Conservation (phyloP, 495 filamentous ascomycete species). For the Trichoderma gamsii region DNA sequence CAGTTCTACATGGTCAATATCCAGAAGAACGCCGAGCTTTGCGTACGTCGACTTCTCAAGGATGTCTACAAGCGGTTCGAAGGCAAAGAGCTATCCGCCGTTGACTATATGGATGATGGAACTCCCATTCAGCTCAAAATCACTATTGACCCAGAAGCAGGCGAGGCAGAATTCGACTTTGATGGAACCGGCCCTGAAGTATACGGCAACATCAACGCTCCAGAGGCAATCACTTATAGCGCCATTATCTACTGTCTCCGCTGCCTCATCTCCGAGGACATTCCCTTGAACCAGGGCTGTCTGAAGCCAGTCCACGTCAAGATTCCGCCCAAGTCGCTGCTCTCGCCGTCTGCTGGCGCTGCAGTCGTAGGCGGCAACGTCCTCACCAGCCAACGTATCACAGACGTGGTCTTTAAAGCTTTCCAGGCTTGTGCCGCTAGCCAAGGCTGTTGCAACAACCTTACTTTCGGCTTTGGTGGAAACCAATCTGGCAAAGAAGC, state of each 20-base stretch:
- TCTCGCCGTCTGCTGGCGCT: slow-evolving; percentile 79
- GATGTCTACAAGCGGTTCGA: slow-evolving; percentile 68
- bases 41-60: slow-evolving; percentile 81
- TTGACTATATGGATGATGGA: slow-evolving; percentile 93
- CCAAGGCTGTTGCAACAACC: slow-evolving; percentile 92
- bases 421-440: slow-evolving; percentile 86
- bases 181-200: slow-evolving; percentile 86
- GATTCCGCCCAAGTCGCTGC: slow-evolving; percentile 75
- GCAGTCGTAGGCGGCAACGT: slow-evolving; percentile 97
- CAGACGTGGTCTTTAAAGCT: slow-evolving; percentile 86
- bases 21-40: slow-evolving; percentile 83
- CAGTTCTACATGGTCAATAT: slow-evolving; percentile 95
- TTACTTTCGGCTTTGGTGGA: slow-evolving; percentile 76
- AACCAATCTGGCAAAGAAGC: slow-evolving; percentile 58
- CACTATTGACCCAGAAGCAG: slow-evolving; percentile 73
- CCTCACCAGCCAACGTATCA: slow-evolving; percentile 82
- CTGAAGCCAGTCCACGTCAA: slow-evolving; percentile 78
- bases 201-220: slow-evolving; percentile 92
- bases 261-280: slow-evolving; percentile 86
- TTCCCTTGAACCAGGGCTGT: slow-evolving; percentile 95
- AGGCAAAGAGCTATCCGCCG: slow-evolving; percentile 65
- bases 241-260: slow-evolving; percentile 96
- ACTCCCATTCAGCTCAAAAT: slow-evolving; percentile 80
- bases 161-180: slow-evolving; percentile 89
- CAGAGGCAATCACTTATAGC: slow-evolving; percentile 86